Evolutionary conservation across 1,284 basidiomycete species (phyloP).

Genomic region (Cerrena zonata): DNA sequence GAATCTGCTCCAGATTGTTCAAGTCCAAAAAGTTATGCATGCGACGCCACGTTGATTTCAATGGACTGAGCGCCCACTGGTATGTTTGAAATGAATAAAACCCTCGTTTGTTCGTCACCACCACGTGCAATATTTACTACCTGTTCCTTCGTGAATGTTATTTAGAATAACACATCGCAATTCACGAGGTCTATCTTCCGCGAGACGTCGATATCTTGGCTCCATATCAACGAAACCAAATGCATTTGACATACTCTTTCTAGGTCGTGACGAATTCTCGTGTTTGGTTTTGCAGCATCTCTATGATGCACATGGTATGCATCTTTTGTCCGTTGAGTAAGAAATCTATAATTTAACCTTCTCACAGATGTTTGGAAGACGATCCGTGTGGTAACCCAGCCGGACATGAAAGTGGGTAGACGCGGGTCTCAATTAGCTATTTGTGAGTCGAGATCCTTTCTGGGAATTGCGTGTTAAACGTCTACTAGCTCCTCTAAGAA

Average conservation of each 20-base stretch:
- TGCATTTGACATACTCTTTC: slow-evolving; percentile 44
- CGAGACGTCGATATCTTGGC: no score
- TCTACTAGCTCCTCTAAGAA: slow-evolving; percentile 52
- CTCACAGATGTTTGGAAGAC: slow-evolving; percentile 55
- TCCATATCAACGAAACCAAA: background rate
- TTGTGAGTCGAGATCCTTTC: slow-evolving; percentile 35
- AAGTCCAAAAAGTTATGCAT: no score
- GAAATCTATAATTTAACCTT: background rate
- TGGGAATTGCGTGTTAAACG: background rate
- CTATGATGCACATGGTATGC: slow-evolving; percentile 43
- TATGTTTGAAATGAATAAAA: no score
- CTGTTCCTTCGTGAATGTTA: no score
- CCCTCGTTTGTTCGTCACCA: no score
- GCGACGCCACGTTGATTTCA: no score
- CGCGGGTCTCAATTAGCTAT: slow-evolving; percentile 44
- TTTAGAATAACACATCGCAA: no score
- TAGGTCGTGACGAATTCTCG: slow-evolving; percentile 73
- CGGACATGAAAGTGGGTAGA: slow-evolving; percentile 49
- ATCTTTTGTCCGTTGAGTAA: background rate
- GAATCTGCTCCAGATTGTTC: no score
- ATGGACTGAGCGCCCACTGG: no score
- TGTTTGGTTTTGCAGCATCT: slow-evolving; percentile 53
- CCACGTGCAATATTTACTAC: no score
- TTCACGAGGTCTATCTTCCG: no score
- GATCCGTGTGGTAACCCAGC: slow-evolving; percentile 56